A percentile compares a stretch with the other conserved stretches of the same genome.
phyloP scores from a whole-genome alignment of 495 filamentous ascomycete species.

The Tuber microsphaerosporum region DNA sequence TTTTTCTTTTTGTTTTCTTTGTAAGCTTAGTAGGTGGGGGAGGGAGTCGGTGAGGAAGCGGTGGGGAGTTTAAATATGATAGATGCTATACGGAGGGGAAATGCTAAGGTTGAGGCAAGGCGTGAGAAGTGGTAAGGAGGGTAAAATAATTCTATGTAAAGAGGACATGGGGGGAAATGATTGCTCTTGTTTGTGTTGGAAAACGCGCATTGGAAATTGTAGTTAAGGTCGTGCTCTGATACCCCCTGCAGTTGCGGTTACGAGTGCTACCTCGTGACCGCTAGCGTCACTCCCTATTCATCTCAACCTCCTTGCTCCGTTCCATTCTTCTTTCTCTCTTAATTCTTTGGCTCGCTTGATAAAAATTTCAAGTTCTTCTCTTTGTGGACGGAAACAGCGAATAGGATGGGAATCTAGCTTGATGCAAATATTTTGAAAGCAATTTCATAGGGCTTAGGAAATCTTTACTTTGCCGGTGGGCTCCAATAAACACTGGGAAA shows the following conservation, averaged over 20 bases:
- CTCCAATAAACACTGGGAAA: not conserved
- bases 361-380: too few relatives aligned
- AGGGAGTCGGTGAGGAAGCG: slow-evolving; percentile 7
- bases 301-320: too few relatives aligned
- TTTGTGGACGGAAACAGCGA: not conserved
- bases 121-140: slow-evolving; percentile 6
- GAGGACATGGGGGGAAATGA: not conserved
- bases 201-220: too few relatives aligned
- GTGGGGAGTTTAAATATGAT: slow-evolving; percentile 5
- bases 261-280: too few relatives aligned
- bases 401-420: not conserved
- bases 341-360: too few relatives aligned
- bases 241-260: too few relatives aligned
- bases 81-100: slow-evolving; percentile 1
- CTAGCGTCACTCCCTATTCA: too few relatives aligned
- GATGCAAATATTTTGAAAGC: not conserved
- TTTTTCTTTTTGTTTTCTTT: not conserved
- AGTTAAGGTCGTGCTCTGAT: too few relatives aligned
- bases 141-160: too few relatives aligned
- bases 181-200: not conserved
- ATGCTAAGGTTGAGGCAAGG: slow-evolving; percentile 1
- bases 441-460: not conserved
- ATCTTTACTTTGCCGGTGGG: not conserved
- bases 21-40: not conserved
- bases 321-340: too few relatives aligned